Conservation (phyloP, 225 moss, liverwort and hornwort genomes). For the Antitrichia curtipendula region DNA sequence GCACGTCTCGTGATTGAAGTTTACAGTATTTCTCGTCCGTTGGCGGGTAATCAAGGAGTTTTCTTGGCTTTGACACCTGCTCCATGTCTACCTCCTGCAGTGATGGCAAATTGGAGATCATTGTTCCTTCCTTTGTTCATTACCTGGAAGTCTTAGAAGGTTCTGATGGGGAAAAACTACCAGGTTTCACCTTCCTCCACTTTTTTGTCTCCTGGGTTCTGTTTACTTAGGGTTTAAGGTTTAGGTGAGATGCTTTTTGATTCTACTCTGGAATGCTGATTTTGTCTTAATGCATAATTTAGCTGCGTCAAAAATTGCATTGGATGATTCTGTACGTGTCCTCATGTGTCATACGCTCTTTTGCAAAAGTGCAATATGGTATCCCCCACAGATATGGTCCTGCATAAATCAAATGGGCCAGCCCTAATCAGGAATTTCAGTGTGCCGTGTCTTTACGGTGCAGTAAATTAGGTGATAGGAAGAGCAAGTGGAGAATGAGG, state of each 20-base stretch:
- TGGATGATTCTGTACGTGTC: not conserved
- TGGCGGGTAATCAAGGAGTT: not conserved
- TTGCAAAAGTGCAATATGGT: not conserved
- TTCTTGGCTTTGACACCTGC: not conserved
- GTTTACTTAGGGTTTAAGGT: not conserved
- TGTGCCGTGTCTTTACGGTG: not conserved
- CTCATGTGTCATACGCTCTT: not conserved
- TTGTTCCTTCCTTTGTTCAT: constrained; percentile 96
- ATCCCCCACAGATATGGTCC: not conserved
- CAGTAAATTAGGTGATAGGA: not conserved
- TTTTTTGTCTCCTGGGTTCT: not conserved
- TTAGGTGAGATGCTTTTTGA: not conserved
- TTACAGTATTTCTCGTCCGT: not conserved
- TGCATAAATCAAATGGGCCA: not conserved
- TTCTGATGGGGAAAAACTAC: constrained; percentile 78
- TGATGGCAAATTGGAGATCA: constrained; percentile 90
- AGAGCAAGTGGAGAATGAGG: not conserved
- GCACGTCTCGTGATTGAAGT: not conserved
- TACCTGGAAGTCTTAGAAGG: constrained; percentile 97
- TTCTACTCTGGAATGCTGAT: not conserved
- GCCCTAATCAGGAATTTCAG: not conserved
- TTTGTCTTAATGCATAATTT: not conserved
- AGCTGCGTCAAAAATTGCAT: not conserved
- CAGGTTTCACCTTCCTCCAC: constrained; percentile 25
- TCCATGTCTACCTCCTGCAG: constrained; percentile 18